Percentiles rank a stretch among this genome's conserved stretches.
These are phyloP conservation scores for Vaccinium darrowii DNA, from an alignment of 148 eudicot genomes.

Conservation along the genomic window DNA sequence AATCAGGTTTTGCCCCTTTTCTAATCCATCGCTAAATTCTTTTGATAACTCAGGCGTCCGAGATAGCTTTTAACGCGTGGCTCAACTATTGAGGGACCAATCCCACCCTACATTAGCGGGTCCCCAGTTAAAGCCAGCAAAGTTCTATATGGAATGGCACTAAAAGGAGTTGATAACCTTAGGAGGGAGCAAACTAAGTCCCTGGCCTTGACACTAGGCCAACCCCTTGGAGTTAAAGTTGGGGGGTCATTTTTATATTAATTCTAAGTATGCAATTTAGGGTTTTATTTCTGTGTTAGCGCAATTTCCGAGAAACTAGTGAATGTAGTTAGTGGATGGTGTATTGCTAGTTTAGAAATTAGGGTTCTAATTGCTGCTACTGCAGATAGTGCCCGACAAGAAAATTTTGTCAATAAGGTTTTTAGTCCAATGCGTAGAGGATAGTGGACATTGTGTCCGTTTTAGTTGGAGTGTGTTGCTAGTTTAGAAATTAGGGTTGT, in stretches of 20 bases:
- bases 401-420: not conserved
- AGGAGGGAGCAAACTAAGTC: too few relatives aligned
- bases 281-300: constrained; percentile 9
- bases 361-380: too few relatives aligned
- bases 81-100: too few relatives aligned
- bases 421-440: not conserved
- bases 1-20: constrained; percentile 56
- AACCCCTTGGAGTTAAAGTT: too few relatives aligned
- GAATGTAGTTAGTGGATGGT: not conserved
- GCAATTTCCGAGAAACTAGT: not conserved
- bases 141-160: too few relatives aligned
- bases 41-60: too few relatives aligned
- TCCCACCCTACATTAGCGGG: too few relatives aligned
- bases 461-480: not conserved
- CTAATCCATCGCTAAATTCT: too few relatives aligned
- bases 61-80: too few relatives aligned
- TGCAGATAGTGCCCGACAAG: not conserved
- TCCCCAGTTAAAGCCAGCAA: too few relatives aligned
- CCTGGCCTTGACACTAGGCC: too few relatives aligned
- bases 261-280: not conserved
- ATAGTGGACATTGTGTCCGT: not conserved
- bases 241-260: not conserved
- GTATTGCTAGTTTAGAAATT: not conserved
- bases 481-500: constrained; percentile 26
- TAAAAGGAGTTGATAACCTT: too few relatives aligned